These are phyloP conservation scores for Plasmodium coatneyi DNA, from an alignment of 169 alveolate genomes.

Conservation along the genomic window DNA sequence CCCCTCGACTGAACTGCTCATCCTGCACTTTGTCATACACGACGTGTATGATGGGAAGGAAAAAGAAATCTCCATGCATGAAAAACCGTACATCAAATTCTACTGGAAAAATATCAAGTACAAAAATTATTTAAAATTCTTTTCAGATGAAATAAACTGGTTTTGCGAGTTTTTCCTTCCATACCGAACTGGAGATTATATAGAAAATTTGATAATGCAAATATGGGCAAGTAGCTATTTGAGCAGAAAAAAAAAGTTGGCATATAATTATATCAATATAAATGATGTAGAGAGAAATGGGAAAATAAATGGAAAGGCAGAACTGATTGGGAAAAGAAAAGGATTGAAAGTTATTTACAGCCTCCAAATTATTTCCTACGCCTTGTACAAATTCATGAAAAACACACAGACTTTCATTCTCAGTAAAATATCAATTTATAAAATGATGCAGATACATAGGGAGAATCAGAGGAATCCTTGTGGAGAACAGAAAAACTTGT, in stretches of 20 bases:
- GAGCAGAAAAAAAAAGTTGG: constrained; percentile 24
- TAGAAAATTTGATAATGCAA: constrained; percentile 38
- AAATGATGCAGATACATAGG: constrained; percentile 58
- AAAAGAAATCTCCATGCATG: constrained; percentile 7
- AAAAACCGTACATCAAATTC: constrained; percentile 48
- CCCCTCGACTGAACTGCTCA: constrained; percentile 4
- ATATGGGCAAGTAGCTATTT: constrained; percentile 56
- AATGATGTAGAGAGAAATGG: constrained; percentile 39
- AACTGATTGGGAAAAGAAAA: constrained; percentile 49
- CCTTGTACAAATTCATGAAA: constrained; percentile 45
- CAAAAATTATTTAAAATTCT: constrained; percentile 40
- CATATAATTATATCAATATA: constrained; percentile 59
- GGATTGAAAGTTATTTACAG: constrained; percentile 53
- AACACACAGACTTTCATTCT: constrained; percentile 15
- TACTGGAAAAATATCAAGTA: constrained; percentile 46
- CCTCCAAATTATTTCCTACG: constrained; percentile 23
- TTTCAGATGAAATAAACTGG: constrained; percentile 27
- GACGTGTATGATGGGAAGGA: constrained; percentile 25
- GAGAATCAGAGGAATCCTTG: not conserved
- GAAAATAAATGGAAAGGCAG: constrained; percentile 52
- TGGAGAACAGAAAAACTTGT: not conserved
- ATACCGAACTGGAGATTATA: constrained; percentile 34
- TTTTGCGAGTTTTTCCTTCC: constrained; percentile 60
- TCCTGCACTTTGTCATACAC: constrained; percentile 33
- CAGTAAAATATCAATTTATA: constrained; percentile 48